These are phyloP conservation scores for Carpinus viminea DNA, from an alignment of 306 rosid genomes.

Conservation along the genomic window DNA sequence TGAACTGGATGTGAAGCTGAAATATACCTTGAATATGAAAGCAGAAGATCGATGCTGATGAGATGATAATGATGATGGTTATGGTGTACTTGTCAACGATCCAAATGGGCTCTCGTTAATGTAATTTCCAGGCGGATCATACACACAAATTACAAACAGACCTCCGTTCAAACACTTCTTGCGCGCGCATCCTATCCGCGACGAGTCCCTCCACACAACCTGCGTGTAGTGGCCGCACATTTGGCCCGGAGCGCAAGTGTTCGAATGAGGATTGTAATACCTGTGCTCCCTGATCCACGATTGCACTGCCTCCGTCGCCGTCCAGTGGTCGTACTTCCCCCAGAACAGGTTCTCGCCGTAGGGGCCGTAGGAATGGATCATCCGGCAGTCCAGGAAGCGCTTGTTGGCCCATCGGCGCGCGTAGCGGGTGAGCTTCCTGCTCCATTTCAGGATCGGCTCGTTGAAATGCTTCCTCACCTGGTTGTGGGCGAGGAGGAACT, in stretches of 20 bases:
- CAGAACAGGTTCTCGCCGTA: conserved; percentile 52
- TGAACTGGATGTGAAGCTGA: not conserved
- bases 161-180: conserved; percentile 30
- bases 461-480: not conserved
- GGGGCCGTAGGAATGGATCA: conserved; percentile 38
- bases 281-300: conserved; percentile 30
- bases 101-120: conserved; percentile 35
- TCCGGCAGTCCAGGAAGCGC: conserved; percentile 28
- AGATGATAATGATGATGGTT: not conserved
- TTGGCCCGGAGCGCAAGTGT: conserved; percentile 21
- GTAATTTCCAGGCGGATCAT: conserved; percentile 48
- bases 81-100: not conserved
- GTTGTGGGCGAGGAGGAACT: conserved; percentile 43
- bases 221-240: conserved; percentile 55
- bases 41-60: not conserved
- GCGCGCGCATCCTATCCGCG: conserved; percentile 35
- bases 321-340: conserved; percentile 32
- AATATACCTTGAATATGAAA: not conserved
- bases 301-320: conserved; percentile 34
- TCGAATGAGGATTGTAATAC: conserved; percentile 2
- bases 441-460: conserved; percentile 27
- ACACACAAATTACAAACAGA: conserved; percentile 32
- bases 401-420: conserved; percentile 35
- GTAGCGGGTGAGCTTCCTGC: conserved; percentile 25
- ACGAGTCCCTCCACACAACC: conserved; percentile 37